phyloP scores from a whole-genome alignment of 2,329 filamentous ascomycete species.

The Penicillium oxalicum region DNA sequence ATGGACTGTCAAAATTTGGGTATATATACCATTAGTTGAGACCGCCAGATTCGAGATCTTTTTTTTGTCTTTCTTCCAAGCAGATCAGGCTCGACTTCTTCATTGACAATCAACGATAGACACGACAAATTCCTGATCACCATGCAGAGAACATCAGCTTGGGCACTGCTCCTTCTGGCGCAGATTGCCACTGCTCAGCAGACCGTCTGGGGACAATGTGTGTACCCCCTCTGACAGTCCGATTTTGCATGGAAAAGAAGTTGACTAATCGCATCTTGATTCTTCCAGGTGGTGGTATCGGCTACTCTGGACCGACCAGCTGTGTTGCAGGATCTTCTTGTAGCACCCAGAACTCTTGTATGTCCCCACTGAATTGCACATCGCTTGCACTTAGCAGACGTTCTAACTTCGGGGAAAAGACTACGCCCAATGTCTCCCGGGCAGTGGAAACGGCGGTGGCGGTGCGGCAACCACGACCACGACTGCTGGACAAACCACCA shows the following conservation, averaged over 20 bases:
- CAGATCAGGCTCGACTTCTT: no score
- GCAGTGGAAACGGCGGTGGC: neutral
- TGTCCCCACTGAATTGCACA: neutral
- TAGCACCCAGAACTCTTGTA: constrained; percentile 9
- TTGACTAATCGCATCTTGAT: neutral
- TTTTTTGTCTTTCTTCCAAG: no score
- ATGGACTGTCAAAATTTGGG: no score
- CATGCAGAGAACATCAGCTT: constrained; percentile 1
- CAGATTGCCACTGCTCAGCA: constrained; percentile 5
- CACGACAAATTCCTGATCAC: neutral
- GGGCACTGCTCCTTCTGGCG: neutral
- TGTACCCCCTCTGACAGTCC: neutral
- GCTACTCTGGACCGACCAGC: constrained; percentile 6
- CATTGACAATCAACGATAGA: no score
- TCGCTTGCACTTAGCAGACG: neutral
- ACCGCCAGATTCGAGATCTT: no score
- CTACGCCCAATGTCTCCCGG: constrained; percentile 8
- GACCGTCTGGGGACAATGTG: constrained; percentile 7
- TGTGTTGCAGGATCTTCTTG: constrained; percentile 6
- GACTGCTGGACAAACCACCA: neutral
- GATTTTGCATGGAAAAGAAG: no score
- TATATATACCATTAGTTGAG: no score
- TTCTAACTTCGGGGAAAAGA: constrained; percentile 2
- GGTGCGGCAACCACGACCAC: neutral
- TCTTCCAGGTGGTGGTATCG: constrained; percentile 7